Evolutionary conservation across 495 filamentous ascomycete genomes (phyloP), one percentile per base, ranked within the genome.

Genomic region (Bryoglossum gracile): DNA sequence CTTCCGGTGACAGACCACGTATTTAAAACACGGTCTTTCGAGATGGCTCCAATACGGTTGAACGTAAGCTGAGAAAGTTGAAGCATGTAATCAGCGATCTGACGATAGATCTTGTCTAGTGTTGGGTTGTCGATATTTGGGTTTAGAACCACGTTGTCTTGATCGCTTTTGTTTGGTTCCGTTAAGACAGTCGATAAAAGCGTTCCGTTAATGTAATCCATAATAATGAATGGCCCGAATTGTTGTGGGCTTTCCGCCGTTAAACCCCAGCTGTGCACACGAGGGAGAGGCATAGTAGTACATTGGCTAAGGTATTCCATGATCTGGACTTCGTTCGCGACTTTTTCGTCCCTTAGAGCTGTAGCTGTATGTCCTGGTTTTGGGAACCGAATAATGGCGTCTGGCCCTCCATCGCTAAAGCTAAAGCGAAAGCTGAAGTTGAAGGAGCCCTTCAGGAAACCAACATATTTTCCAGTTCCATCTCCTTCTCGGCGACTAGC

Each of bases 11-110:
- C 59, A 43, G 50, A 50, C 65, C 59, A 68, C 55, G 46, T 34
- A 47, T 53, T 49, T 55, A 48, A 52, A 56, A 40, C 51, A 23
- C 38, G 43, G 44, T 62, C 55, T 48, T 62, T 63, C 25, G 61
- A 65, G 56, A 70, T 64, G 35, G 63, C 54, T 36, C 65, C 62
- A 48, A 71, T 71, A 13, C 46, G 35, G 47, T 46, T 18, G 51
- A 71, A 68, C 18, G 57, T 52, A 46, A 69, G 57, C 51, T 60
- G 30, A 58, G 59, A 68, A 59, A 71, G 58, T 50, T 71, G 58
- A 43, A 69, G 35, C 53, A 62, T 56, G 53, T 61, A 67, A 57
- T 53, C 34, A 37, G 63, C 60, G 22, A 67, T 60, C 57, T 71
- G 64, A 49, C 61, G 39, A 56, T 64, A 69, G 44, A 67, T 53